phyloP scores from a whole-genome alignment of 2,329 filamentous ascomycete species.

The Ascosphaera apis region DNA sequence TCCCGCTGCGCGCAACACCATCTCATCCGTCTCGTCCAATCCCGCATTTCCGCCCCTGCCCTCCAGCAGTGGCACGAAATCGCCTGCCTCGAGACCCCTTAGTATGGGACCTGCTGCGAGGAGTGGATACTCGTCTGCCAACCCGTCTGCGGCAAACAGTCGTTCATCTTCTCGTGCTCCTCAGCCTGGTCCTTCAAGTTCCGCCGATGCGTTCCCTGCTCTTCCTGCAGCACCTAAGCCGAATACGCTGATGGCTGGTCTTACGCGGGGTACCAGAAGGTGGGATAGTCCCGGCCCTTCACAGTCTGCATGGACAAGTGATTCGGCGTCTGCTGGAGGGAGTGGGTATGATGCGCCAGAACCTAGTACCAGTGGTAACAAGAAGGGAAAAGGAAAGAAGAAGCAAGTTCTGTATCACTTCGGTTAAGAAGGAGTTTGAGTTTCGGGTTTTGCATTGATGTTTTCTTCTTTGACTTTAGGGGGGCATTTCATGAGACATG shows the following conservation, averaged over 20 bases:
- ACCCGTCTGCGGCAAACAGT: constrained; percentile 8
- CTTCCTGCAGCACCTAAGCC: constrained; percentile 56
- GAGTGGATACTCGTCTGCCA: background rate
- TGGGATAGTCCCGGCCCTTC: constrained; percentile 19
- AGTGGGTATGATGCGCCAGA: constrained; percentile 5
- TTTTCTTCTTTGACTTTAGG: too few relatives aligned
- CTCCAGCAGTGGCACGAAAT: constrained; percentile 7
- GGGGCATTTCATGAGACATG: too few relatives aligned
- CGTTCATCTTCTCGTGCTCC: constrained; percentile 11
- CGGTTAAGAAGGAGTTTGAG: constrained; percentile 9
- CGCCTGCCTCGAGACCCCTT: constrained; percentile 10
- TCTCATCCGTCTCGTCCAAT: constrained; percentile 9
- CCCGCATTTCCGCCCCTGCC: constrained; percentile 23
- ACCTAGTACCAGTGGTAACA: constrained; percentile 5
- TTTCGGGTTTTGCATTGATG: too few relatives aligned
- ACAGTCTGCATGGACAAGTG: constrained; percentile 17
- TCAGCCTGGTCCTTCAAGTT: constrained; percentile 4
- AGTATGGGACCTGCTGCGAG: constrained; percentile 7
- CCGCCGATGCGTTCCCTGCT: constrained; percentile 51
- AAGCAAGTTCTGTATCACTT: constrained; percentile 20
- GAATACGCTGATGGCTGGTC: constrained; percentile 28
- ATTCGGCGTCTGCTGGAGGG: constrained; percentile 7
- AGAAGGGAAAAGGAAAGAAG: constrained; percentile 14
- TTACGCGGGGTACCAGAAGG: constrained; percentile 23
- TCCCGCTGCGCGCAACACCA: constrained; percentile 15